These are phyloP conservation scores for Blastobotrys robertii DNA, from an alignment of 805 yeast species.

Conservation along the genomic window DNA sequence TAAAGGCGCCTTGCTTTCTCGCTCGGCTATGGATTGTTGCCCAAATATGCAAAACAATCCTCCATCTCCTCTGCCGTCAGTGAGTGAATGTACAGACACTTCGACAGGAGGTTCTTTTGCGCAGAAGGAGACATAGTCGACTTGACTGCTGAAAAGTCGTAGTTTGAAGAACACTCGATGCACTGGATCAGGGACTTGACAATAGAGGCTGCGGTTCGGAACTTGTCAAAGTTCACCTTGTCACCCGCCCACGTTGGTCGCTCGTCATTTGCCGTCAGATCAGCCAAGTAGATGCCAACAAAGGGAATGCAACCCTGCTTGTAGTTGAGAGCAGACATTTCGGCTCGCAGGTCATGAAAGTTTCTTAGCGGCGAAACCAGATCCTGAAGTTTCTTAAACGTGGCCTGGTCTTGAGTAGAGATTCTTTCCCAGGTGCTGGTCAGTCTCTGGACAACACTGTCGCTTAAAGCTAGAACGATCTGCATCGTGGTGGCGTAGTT, in stretches of 20 bases:
- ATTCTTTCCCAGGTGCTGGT: constrained; percentile 66
- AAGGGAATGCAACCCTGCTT: constrained; percentile 82
- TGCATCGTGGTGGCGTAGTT: constrained; percentile 86
- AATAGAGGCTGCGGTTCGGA: constrained; percentile 63
- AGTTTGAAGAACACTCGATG: constrained; percentile 76
- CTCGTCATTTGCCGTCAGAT: constrained; percentile 65
- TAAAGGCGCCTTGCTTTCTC: background rate
- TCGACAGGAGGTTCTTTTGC: constrained; percentile 61
- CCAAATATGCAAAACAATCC: constrained; percentile 13
- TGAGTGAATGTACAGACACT: constrained; percentile 65
- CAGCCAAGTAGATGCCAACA: constrained; percentile 76
- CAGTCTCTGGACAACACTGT: constrained; percentile 49
- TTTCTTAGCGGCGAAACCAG: constrained; percentile 68
- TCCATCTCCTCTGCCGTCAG: constrained; percentile 22
- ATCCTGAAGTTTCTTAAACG: constrained; percentile 57
- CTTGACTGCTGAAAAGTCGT: constrained; percentile 21
- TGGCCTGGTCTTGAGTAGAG: constrained; percentile 60
- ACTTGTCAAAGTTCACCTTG: constrained; percentile 64
- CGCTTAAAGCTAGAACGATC: constrained; percentile 68
- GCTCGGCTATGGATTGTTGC: background rate
- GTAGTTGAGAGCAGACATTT: constrained; percentile 49
- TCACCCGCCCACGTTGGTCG: constrained; percentile 38
- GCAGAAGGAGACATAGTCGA: constrained; percentile 30
- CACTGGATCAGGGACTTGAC: constrained; percentile 69
- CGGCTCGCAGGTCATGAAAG: constrained; percentile 55